Evolutionary conservation across 768 basidiomycete genomes (phyloP), one percentile per base, ranked within the genome.

Genomic region (Leccinum truebloodii): DNA sequence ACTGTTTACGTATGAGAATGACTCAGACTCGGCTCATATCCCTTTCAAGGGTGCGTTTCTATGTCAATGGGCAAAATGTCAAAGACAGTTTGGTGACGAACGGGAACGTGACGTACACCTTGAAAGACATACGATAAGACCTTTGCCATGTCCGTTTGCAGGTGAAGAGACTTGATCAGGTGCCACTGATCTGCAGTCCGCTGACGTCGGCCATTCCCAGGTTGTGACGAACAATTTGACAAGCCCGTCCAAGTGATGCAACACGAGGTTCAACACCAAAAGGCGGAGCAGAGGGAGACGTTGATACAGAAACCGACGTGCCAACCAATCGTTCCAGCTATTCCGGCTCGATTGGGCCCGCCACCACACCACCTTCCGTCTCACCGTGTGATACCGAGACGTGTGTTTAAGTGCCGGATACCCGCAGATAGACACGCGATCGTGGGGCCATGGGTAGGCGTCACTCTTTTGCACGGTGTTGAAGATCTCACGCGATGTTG

Each of bases 41-140:
- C 24, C 14, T 35, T 30, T 24, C 55, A 54, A 81, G 78, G 67
- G 65, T n/a, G 68, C 71, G 13, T 83, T 76, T 63, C 64, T 70
- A 37, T 88, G 87, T 70, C 75, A 69, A 51, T 90, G 89, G 89
- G 75, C 79, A 18, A 74, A 75, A 30, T 90, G 88, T 69, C 76
- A 77, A n/a, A 75, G 75, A 32, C 74, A 69, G 58, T 81, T 81
- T 69, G 55, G 56, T n/a, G 66, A 67, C 52, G 69, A 69, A 48
- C 71, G 74, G 48, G 65, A 75, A 52, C 71, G 83, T 59, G 71
- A 73, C 44, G 62, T 71, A 56, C 89, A 92, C 71, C 67, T 88
- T 6, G 76, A 79, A 63, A 79, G 65, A 39, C 90, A 92, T 74
- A 52, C 68, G 28, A 60, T 57, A 50, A 65, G 59, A 51, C 74